Conservation (phyloP, 2,329 filamentous ascomycete genomes). For the Lachnellula hyalina region DNA sequence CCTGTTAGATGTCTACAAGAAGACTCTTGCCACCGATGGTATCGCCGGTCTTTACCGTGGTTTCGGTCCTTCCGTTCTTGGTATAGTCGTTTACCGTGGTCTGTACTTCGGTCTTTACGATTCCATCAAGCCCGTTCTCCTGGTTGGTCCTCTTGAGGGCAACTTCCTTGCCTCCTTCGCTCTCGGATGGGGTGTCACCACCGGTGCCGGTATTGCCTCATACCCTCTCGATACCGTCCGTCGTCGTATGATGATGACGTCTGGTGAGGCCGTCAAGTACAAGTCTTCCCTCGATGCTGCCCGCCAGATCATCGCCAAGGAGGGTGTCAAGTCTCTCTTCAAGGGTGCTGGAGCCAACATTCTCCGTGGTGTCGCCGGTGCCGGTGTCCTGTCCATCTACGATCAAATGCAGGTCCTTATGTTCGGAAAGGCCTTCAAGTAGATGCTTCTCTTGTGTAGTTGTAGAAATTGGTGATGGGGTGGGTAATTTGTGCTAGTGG, state of each 20-base stretch:
- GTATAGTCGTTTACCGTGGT: slow-evolving; percentile 99
- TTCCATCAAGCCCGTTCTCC: slow-evolving; percentile 98
- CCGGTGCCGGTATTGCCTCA: slow-evolving; percentile 99
- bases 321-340: slow-evolving; percentile 99
- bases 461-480: slow-evolving; percentile 19
- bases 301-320: slow-evolving; percentile 93
- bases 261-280: slow-evolving; percentile 98
- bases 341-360: slow-evolving; percentile 99
- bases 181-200: slow-evolving; percentile 99
- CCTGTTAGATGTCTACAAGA: slow-evolving; percentile 98
- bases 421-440: slow-evolving; percentile 99
- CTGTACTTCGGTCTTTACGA: slow-evolving; percentile 99
- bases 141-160: slow-evolving; percentile 84
- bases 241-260: slow-evolving; percentile 99
- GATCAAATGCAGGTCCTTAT: slow-evolving; percentile 98
- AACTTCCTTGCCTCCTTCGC: slow-evolving; percentile 99
- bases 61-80: slow-evolving; percentile 98
- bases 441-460: slow-evolving; percentile 29
- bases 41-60: slow-evolving; percentile 99
- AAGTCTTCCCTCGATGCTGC: slow-evolving; percentile 91
- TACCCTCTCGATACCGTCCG: slow-evolving; percentile 99
- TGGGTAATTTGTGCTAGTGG: slow-evolving; percentile 19
- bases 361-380: slow-evolving; percentile 99
- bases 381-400: slow-evolving; percentile 99
- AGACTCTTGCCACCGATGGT: slow-evolving; percentile 98